These are phyloP conservation scores for Melanomma pulvis-pyrius DNA, from an alignment of 495 filamentous ascomycete species.

Conservation along the genomic window DNA sequence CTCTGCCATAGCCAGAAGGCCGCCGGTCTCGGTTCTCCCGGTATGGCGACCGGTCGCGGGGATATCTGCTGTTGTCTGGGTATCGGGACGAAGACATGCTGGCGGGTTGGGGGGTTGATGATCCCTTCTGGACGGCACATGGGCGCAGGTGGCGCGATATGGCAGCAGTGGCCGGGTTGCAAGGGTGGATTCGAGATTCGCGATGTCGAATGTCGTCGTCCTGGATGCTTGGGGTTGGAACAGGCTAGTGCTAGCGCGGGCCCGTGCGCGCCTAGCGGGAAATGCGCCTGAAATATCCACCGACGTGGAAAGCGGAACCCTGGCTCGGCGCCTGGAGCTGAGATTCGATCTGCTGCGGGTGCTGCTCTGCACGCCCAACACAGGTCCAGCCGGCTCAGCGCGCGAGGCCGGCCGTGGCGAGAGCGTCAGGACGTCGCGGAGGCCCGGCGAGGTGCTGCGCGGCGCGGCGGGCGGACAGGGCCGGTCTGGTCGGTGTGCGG, in stretches of 20 bases:
- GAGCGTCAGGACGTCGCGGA: neutral
- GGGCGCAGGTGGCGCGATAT: neutral
- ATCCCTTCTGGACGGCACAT: constrained; percentile 21
- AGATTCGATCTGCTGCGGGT: neutral
- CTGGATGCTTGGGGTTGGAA: too few relatives aligned
- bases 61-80: constrained; percentile 27
- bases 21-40: constrained; percentile 29
- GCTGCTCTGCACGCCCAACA: neutral
- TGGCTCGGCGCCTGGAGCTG: constrained; percentile 23
- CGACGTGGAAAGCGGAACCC: constrained; percentile 12
- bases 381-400: neutral
- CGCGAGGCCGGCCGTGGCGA: neutral
- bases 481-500: neutral
- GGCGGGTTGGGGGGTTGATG: neutral
- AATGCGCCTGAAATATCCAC: constrained; percentile 10
- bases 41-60: constrained; percentile 35
- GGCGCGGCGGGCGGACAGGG: neutral
- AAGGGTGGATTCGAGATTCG: too few relatives aligned
- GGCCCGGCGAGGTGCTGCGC: too few relatives aligned
- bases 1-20: constrained; percentile 23
- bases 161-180: neutral
- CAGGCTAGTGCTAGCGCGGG: neutral
- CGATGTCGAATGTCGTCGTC: neutral
- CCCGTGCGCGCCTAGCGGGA: neutral
- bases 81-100: constrained; percentile 38